Conservation (phyloP, 148 eudicot genomes). For the Nyssa sinensis region DNA sequence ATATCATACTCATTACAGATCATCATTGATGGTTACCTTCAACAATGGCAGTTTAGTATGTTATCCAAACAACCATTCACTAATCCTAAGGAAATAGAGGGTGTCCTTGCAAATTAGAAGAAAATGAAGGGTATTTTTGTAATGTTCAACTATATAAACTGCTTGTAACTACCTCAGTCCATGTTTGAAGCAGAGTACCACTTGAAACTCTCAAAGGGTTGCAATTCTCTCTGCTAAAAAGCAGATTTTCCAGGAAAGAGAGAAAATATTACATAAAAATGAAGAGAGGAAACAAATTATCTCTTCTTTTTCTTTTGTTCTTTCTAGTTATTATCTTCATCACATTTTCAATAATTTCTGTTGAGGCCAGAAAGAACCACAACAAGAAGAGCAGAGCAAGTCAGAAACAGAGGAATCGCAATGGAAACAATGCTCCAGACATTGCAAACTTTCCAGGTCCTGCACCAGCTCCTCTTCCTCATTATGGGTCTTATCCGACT, state of each 20-base stretch:
- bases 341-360: slow-evolving; percentile 26
- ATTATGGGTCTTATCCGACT: slow-evolving; percentile 4
- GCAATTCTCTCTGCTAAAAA: background rate
- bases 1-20: too few species aligned
- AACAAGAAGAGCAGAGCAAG: slow-evolving; percentile 18
- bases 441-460: slow-evolving; percentile 15
- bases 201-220: background rate
- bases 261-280: slow-evolving; percentile 15
- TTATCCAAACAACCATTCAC: background rate
- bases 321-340: slow-evolving; percentile 12
- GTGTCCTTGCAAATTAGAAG: slow-evolving; percentile 7
- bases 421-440: slow-evolving; percentile 14
- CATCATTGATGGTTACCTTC: too few species aligned
- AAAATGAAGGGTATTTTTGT: background rate
- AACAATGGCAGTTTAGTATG: too few species aligned
- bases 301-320: slow-evolving; percentile 21
- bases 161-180: slow-evolving; percentile 27
- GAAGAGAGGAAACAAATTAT: slow-evolving; percentile 25
- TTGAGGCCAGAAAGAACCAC: slow-evolving; percentile 47
- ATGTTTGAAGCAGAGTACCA: background rate
- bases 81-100: too few species aligned
- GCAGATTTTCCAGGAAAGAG: background rate
- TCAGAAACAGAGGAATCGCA: slow-evolving; percentile 28
- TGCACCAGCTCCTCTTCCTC: slow-evolving; percentile 23
- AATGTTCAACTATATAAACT: slow-evolving; percentile 34